Conservation (phyloP, 108 stramenopile species). For the Skeletonema potamos region DNA sequence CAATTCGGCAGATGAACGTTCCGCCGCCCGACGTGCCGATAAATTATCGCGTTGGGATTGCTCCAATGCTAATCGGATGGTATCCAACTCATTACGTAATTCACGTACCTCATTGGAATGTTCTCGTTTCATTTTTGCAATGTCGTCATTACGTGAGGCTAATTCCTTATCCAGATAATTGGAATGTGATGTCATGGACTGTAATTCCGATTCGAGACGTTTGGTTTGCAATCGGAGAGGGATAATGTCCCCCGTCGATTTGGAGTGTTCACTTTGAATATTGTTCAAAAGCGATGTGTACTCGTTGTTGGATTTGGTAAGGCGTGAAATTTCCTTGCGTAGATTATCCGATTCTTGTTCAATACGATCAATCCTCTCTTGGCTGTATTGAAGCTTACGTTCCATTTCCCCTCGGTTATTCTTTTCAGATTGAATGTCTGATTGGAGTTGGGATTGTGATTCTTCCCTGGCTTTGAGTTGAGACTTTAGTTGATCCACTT, state of each 20-base stretch:
- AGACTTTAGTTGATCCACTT: neutral
- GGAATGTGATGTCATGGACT: slow-evolving; percentile 60
- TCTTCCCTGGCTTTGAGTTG: neutral
- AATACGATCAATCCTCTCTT: slow-evolving; percentile 2
- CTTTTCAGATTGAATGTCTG: neutral
- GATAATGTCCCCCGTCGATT: slow-evolving; percentile 57
- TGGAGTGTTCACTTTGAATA: slow-evolving; percentile 53
- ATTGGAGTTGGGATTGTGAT: neutral
- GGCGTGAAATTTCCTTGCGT: slow-evolving; percentile 32
- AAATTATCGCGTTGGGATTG: slow-evolving; percentile 19
- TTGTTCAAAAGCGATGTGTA: slow-evolving; percentile 43
- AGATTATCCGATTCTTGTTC: slow-evolving; percentile 9
- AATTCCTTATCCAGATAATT: slow-evolving; percentile 73
- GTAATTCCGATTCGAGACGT: slow-evolving; percentile 71
- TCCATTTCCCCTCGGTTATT: neutral
- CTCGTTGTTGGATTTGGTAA: slow-evolving; percentile 56
- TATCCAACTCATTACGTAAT: slow-evolving; percentile 44
- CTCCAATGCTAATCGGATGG: slow-evolving; percentile 36
- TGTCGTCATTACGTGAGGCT: slow-evolving; percentile 29
- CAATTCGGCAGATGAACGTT: slow-evolving; percentile 42
- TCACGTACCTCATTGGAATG: slow-evolving; percentile 41
- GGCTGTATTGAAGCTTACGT: neutral
- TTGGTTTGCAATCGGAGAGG: slow-evolving; percentile 70
- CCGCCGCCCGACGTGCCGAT: slow-evolving; percentile 27
- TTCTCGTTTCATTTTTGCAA: slow-evolving; percentile 29